Conservation (phyloP, 495 filamentous ascomycete species). For the Penicillium ucsense region DNA sequence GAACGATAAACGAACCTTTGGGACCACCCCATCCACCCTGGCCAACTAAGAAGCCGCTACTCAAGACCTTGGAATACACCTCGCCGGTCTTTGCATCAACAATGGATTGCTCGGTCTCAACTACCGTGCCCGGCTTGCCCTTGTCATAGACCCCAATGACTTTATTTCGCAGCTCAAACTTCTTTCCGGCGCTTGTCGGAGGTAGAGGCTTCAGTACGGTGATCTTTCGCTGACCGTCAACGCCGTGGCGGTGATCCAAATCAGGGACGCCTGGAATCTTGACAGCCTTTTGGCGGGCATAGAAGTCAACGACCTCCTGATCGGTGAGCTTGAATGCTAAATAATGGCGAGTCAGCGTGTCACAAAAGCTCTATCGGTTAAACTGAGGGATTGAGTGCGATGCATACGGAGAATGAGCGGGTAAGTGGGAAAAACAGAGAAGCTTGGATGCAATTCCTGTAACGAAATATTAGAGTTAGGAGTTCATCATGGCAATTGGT, state of each 20-base stretch:
- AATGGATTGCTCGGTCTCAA: conserved; percentile 70
- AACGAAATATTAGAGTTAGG: not conserved
- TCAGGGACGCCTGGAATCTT: conserved; percentile 68
- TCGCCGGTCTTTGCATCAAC: conserved; percentile 62
- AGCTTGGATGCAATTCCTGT: conserved; percentile 74
- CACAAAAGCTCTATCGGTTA: too few species aligned
- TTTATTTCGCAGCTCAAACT: conserved; percentile 69
- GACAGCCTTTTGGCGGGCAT: conserved; percentile 46
- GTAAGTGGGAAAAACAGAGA: conserved; percentile 81
- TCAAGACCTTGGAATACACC: conserved; percentile 57
- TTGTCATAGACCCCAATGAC: conserved; percentile 88
- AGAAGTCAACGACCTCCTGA: conserved; percentile 80
- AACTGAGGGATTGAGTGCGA: not conserved
- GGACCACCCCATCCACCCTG: conserved; percentile 87
- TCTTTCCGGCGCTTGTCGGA: conserved; percentile 55
- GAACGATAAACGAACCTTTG: conserved; percentile 46
- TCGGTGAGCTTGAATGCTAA: conserved; percentile 70
- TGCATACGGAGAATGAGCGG: conserved; percentile 66
- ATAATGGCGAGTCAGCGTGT: conserved; percentile 1
- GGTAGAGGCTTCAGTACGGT: conserved; percentile 72
- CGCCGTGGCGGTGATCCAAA: conserved; percentile 62
- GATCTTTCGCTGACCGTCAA: conserved; percentile 80
- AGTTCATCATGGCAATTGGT: not conserved
- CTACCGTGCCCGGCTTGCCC: conserved; percentile 70
- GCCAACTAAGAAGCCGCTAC: conserved; percentile 68